Conservation (phyloP, 2,329 filamentous ascomycete genomes). For the Cladorrhinum sp. region DNA sequence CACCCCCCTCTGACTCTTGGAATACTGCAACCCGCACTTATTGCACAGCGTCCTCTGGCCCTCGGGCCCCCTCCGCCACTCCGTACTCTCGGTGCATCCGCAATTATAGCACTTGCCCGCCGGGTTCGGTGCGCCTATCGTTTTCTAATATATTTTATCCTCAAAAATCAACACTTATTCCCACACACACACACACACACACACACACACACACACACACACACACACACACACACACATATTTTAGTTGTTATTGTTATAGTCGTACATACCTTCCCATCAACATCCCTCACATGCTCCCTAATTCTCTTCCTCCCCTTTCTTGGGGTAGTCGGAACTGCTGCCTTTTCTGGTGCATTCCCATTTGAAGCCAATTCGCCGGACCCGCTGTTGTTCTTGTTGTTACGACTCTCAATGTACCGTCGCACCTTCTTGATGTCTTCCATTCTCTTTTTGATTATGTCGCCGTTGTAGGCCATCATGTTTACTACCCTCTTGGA, state of each 20-base stretch:
- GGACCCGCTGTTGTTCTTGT: no score
- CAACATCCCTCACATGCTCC: not conserved
- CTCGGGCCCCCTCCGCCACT: constrained; percentile 13
- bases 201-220: no score
- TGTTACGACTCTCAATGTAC: not conserved
- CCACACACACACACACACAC: no score
- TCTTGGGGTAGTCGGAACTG: no score
- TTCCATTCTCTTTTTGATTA: not conserved
- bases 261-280: constrained; percentile 2
- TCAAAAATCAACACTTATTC: not conserved
- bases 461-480: constrained; percentile 2
- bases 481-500: not conserved
- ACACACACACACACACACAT: no score
- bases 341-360: not conserved
- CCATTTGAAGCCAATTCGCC: no score
- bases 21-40: constrained; percentile 10
- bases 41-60: constrained; percentile 12
- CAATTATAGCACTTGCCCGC: constrained; percentile 7
- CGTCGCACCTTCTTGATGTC: not conserved
- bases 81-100: constrained; percentile 3
- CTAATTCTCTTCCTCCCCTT: not conserved
- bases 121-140: not conserved
- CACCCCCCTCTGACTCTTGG: not conserved
- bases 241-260: no score
- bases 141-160: constrained; percentile 1